phyloP scores from a whole-genome alignment of 768 basidiomycete species.

The Russula ochroleuca region DNA sequence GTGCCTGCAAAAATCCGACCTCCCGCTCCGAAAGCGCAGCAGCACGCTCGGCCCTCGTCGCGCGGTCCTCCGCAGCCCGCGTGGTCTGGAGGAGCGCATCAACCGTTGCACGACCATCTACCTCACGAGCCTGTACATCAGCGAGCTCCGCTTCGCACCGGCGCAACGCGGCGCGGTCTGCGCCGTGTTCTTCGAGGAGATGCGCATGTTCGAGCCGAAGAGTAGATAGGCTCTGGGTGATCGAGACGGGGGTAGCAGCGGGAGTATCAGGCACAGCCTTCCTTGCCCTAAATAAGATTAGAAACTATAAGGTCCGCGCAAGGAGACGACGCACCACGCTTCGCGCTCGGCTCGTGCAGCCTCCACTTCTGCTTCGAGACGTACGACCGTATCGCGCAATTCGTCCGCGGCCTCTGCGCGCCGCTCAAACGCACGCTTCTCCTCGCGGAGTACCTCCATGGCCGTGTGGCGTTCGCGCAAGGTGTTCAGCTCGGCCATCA shows the following conservation, averaged over 20 bases:
- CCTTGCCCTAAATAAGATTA: not conserved
- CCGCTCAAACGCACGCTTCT: conserved; percentile 60
- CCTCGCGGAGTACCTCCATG: conserved; percentile 68
- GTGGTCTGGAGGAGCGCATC: conserved; percentile 38
- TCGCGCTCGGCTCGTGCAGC: conserved; percentile 54
- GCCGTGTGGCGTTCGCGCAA: conserved; percentile 55
- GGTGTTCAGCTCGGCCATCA: conserved; percentile 49
- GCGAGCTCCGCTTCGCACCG: conserved; percentile 50
- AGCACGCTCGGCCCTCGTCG: conserved; percentile 38
- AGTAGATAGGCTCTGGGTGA: conserved; percentile 54
- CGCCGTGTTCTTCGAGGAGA: conserved; percentile 64
- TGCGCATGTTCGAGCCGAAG: conserved; percentile 60
- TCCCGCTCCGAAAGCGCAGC: conserved; percentile 52
- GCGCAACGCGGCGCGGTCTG: conserved; percentile 48
- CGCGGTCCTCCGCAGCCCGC: conserved; percentile 40
- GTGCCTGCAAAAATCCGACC: conserved; percentile 58
- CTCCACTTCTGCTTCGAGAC: conserved; percentile 62
- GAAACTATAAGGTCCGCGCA: not conserved
- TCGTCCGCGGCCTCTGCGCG: conserved; percentile 50
- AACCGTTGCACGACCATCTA: conserved; percentile 37
- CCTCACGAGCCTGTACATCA: conserved; percentile 18
- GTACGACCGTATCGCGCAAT: conserved; percentile 50
- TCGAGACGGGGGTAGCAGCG: conserved; percentile 47
- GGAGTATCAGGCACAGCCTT: conserved; percentile 35
- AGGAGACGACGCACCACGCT: conserved; percentile 44